Conservation (phyloP, 2,329 filamentous ascomycete species). For the Phialophora macrospora region DNA sequence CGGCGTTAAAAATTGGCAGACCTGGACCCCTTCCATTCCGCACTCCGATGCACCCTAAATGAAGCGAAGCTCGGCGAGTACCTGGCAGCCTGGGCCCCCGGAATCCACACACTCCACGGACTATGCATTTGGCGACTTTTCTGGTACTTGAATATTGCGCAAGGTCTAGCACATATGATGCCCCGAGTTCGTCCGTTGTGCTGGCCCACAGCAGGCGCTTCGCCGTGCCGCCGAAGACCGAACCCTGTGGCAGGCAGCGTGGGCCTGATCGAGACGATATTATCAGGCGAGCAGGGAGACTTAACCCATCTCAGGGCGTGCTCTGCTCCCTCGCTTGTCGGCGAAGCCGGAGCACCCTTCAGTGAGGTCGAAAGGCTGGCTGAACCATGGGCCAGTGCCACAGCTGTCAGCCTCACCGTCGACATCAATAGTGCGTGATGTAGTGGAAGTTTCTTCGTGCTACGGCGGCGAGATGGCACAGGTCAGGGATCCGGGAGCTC, state of each 20-base stretch:
- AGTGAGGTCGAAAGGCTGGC: neutral
- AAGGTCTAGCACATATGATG: too few species aligned
- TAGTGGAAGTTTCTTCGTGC: slow-evolving; percentile 1
- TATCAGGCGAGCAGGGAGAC: neutral
- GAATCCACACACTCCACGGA: neutral
- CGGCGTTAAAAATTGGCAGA: neutral
- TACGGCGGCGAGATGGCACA: neutral
- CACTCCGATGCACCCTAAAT: neutral
- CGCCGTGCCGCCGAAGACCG: neutral
- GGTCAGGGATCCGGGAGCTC: neutral
- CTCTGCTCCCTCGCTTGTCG: neutral
- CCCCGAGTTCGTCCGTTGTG: too few species aligned
- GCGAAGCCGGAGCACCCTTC: neutral
- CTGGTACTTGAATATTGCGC: too few species aligned
- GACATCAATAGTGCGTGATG: slow-evolving; percentile 9
- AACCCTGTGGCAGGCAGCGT: neutral
- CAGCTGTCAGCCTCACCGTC: neutral
- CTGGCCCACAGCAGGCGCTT: neutral
- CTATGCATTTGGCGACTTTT: too few species aligned
- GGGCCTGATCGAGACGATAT: neutral
- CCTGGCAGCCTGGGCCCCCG: neutral
- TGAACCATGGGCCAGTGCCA: neutral
- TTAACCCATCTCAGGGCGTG: neutral
- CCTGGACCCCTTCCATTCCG: neutral
- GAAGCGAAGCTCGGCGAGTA: neutral